Evolutionary conservation across 345 rosid genomes (phyloP).

Genomic region (Fremontodendron californicum): DNA sequence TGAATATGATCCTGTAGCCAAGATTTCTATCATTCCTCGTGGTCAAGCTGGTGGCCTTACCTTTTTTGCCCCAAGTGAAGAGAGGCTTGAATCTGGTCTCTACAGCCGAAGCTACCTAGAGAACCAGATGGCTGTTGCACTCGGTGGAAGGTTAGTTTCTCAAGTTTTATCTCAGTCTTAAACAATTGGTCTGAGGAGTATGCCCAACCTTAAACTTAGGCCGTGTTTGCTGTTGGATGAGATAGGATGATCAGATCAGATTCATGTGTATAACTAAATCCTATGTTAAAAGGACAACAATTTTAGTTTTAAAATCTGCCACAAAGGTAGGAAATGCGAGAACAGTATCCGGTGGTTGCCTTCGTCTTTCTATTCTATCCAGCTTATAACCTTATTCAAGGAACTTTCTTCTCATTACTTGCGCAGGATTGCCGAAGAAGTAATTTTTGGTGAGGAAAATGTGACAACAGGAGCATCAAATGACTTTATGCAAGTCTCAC

Average conservation of each 20-base stretch:
- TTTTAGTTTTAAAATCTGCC: neutral
- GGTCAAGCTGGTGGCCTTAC: slow-evolving; percentile 99
- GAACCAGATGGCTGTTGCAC: slow-evolving; percentile 99
- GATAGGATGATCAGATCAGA: neutral
- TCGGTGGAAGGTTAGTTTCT: slow-evolving; percentile 84
- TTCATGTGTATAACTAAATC: neutral
- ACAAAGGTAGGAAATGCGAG: neutral
- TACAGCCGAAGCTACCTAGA: slow-evolving; percentile 96
- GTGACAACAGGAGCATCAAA: slow-evolving; percentile 99
- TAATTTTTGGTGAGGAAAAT: slow-evolving; percentile 81
- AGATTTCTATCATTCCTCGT: slow-evolving; percentile 94
- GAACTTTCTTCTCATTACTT: neutral
- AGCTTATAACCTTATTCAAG: neutral
- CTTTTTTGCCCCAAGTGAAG: slow-evolving; percentile 93
- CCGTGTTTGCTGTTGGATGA: neutral
- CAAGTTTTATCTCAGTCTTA: neutral
- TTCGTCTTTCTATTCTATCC: neutral
- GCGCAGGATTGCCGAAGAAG: slow-evolving; percentile 91
- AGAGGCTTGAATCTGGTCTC: slow-evolving; percentile 93
- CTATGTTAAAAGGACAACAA: neutral
- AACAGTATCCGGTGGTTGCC: neutral
- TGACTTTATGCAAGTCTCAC: slow-evolving; percentile 97
- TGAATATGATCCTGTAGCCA: slow-evolving; percentile 93
- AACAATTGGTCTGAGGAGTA: neutral
- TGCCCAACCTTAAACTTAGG: neutral